Evolutionary conservation across 1,139 yeast species (phyloP).

Genomic region (Pneumocystis oryctolagi): DNA sequence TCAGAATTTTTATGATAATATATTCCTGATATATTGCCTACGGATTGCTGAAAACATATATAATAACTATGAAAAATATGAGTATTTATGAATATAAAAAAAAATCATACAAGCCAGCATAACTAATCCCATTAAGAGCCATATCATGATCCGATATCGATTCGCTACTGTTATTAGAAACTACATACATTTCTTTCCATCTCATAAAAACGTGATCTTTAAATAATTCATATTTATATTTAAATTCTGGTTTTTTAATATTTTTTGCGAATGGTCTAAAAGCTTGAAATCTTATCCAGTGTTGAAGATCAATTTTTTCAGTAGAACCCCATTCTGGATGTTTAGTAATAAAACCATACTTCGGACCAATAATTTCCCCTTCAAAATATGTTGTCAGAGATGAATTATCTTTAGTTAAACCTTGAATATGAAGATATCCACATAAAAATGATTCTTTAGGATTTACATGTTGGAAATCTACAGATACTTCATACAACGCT

Average conservation of each 20-base stretch:
- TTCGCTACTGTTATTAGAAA: neutral
- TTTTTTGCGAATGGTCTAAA: neutral
- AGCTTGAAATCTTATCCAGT: constrained; percentile 1
- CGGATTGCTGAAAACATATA: neutral
- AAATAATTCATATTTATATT: neutral
- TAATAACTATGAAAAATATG: neutral
- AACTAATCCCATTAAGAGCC: neutral
- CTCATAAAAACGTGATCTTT: constrained; percentile 2
- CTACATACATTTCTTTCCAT: constrained; percentile 1
- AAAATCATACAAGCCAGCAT: constrained; percentile 2
- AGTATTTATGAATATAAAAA: neutral
- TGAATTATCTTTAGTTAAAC: constrained; percentile 1
- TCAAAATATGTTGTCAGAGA: constrained; percentile 1
- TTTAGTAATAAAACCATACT: neutral
- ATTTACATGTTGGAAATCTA: neutral
- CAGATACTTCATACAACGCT: constrained; percentile 1
- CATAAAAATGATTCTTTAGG: neutral
- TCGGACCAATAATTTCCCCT: constrained; percentile 1
- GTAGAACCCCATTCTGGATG: constrained; percentile 1
- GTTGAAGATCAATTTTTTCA: constrained; percentile 1
- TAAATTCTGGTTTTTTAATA: constrained; percentile 1
- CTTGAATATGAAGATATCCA: constrained; percentile 1
- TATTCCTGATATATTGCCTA: neutral
- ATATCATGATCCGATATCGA: neutral
- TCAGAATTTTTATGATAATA: neutral